These are phyloP conservation scores for Annona cherimola DNA, from an alignment of 164 flowering plant species.

Conservation along the genomic window DNA sequence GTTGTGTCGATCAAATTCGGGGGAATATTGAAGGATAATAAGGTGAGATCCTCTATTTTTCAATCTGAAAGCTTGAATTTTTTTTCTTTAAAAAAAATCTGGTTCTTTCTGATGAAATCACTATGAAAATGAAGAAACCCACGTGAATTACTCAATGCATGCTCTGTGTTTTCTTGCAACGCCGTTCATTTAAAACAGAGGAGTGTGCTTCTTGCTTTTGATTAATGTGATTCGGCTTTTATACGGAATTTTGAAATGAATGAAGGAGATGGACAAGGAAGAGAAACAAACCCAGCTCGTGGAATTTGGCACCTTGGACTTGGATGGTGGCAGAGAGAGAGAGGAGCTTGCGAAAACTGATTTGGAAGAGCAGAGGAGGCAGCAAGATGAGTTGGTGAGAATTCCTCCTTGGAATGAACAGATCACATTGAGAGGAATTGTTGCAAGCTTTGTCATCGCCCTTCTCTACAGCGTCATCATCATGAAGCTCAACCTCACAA, in stretches of 20 bases:
- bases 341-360: constrained; percentile 22
- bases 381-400: constrained; percentile 16
- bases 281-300: background rate
- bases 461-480: constrained; percentile 63
- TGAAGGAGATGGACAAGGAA: constrained; percentile 2
- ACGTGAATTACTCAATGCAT: background rate
- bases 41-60: background rate
- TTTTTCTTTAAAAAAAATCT: background rate
- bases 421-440: constrained; percentile 62
- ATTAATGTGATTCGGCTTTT: background rate
- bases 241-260: constrained; percentile 4
- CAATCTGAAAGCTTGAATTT: background rate
- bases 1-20: background rate
- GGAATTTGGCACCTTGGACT: constrained; percentile 11
- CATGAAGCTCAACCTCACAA: constrained; percentile 83
- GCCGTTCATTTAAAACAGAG: background rate
- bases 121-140: background rate
- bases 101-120: background rate
- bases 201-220: background rate
- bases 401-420: constrained; percentile 72
- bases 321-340: constrained; percentile 23
- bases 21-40: background rate
- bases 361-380: constrained; percentile 18
- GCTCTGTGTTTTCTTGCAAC: background rate
- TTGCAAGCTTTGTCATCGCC: constrained; percentile 71